Evolutionary conservation across 1,284 basidiomycete species (phyloP), one percentile per base, ranked within the genome.

Genomic region (Microbotryum intermedium): DNA sequence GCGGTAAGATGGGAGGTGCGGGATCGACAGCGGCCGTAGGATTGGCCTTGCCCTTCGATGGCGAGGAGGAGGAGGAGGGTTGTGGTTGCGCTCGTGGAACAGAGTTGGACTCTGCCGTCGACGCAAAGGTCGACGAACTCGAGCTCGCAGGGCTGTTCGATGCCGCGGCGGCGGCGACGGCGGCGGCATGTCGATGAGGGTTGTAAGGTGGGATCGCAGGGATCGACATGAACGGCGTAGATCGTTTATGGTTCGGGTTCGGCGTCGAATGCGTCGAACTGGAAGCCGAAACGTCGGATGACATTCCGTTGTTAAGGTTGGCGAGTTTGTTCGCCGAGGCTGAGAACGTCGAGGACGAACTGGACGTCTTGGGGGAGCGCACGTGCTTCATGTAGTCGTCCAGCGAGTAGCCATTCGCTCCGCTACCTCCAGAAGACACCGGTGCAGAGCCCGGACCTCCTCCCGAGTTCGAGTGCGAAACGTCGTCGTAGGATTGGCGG

Each of bases 331-430:
- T 53, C 13, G 46, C 57, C 23, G 53, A 23, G 7, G 44, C 10
- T 4, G 49, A 46, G 5, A 47, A 55, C 16, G 53, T 34, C 23
- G 34, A 39, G 4, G 13, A 39, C 10, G 34, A 39, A 39, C 13
- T 39, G 34, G 49, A n/a, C 4, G 51, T 51, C 21, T 65, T 65
- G 3, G 66, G 66, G 11, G 62, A 65, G 6, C 63, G 55, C 7
- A 34, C 34, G 18, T 62, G 54, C 21, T 34, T 53, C 66, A 67
- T 67, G 53, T 67, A 62, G 21, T 58, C 57, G 57, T 67, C 66
- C 29, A 67, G 59, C 18, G 58, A 42, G 30, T 63, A 61, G 39
- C 54, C 49, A 42, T 26, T 45, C 16, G 39, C 39, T 29, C 43
- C 50, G 43, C 30, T 49, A 11, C 20, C 44, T 3, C 57, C 59